Evolutionary conservation across 2,329 filamentous ascomycete genomes (phyloP), one percentile per base, ranked within the genome.

Genomic region (Hysterium pulicare): DNA sequence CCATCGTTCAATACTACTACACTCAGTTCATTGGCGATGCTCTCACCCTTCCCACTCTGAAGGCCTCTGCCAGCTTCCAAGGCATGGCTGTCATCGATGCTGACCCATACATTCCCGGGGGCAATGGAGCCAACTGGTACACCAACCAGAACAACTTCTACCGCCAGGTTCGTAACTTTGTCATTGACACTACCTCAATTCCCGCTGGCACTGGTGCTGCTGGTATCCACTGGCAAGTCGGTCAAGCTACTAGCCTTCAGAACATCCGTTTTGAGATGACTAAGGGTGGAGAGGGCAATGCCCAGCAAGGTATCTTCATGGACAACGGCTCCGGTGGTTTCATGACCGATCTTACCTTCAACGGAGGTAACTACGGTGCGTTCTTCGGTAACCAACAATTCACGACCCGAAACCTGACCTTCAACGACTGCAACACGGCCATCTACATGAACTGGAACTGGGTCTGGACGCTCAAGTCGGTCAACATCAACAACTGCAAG

Each of bases 71-170:
- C 2, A 52, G 54, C 55, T 98, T 97, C 60, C 52, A 74, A 2
- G 93, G 91, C 35, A 94, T 96, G 73, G 90, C 86, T 33, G 79
- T 97, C 40, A 86, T 98, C 52, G 90, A 96, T 62, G 77, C 87
- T 2, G 84, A 97, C 59, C 90, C 90, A 0, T 97, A 97, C 67
- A 78, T 80, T 30, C 63, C 78, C 38, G 70, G 72, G 1, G 86
- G 86, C n/a, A 44, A 62, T 30, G 72, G 71, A 13, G 59, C 57
- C 43, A 74, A 74, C 59, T 74, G 71, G 70, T 76, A 63, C 61
- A 74, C 71, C 51, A 75, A 75, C 59, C 72, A 75, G 58, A 76
- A 75, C 68, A 76, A 77, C 60, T 78, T 78, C 63, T 77, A 72
- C 58, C 72, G 75, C 36, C 74, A 77, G 45, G 65, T 79, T 32